Conservation (phyloP, 2,329 filamentous ascomycete genomes). For the Beauveria bassiana region DNA sequence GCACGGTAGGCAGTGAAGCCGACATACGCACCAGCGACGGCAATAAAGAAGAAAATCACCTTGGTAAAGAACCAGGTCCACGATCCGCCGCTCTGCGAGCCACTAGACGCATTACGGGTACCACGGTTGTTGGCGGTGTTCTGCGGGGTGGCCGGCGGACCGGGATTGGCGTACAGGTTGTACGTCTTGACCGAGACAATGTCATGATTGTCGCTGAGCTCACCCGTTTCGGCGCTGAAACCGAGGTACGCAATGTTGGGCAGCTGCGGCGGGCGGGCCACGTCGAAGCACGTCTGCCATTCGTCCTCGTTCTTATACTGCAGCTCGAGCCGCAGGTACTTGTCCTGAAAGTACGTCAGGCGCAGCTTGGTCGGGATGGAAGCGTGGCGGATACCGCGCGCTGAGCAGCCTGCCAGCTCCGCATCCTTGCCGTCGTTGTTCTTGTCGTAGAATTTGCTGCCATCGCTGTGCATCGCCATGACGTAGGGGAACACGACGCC, state of each 20-base stretch:
- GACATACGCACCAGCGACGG: slow-evolving; percentile 68
- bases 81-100: slow-evolving; percentile 37
- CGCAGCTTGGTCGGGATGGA: slow-evolving; percentile 74
- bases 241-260: slow-evolving; percentile 69
- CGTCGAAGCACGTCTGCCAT: slow-evolving; percentile 86
- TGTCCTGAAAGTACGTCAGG: slow-evolving; percentile 95
- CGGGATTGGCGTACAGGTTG: slow-evolving; percentile 71
- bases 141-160: slow-evolving; percentile 29
- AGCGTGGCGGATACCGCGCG: slow-evolving; percentile 77
- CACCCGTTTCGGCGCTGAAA: slow-evolving; percentile 84
- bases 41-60: slow-evolving; percentile 65
- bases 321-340: slow-evolving; percentile 79
- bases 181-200: slow-evolving; percentile 79
- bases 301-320: slow-evolving; percentile 88
- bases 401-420: slow-evolving; percentile 91
- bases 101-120: slow-evolving; percentile 24
- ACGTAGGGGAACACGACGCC: slow-evolving; percentile 95
- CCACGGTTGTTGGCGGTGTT: slow-evolving; percentile 27
- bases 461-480: slow-evolving; percentile 97
- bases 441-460: slow-evolving; percentile 83
- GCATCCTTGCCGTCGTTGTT: slow-evolving; percentile 88
- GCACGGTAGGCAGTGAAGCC: slow-evolving; percentile 79
- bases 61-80: slow-evolving; percentile 68
- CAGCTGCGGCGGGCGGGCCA: slow-evolving; percentile 62
- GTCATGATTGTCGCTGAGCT: slow-evolving; percentile 96